These are phyloP conservation scores for Gnomoniopsis smithogilvyi DNA, from an alignment of 2,329 filamentous ascomycete genomes.

Conservation along the genomic window DNA sequence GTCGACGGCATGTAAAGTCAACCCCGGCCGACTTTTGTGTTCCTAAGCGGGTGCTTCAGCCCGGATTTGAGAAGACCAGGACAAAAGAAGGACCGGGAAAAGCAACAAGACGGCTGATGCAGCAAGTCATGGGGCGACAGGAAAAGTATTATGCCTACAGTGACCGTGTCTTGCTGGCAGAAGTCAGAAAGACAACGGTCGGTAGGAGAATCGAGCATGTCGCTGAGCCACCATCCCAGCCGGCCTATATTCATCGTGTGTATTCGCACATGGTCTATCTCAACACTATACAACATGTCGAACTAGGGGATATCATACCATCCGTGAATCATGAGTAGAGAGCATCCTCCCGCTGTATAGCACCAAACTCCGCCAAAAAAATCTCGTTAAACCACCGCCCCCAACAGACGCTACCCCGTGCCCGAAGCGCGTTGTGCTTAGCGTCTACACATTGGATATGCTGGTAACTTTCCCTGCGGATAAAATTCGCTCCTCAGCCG, in stretches of 20 bases:
- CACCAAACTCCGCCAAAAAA: not conserved
- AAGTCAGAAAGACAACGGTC: not conserved
- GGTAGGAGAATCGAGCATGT: not conserved
- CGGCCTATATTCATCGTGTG: not conserved
- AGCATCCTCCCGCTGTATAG: not conserved
- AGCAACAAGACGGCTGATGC: not conserved
- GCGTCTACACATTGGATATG: not conserved
- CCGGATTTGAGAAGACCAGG: too few relatives aligned
- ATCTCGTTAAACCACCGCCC: not conserved
- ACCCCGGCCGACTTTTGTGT: too few relatives aligned
- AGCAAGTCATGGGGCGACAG: not conserved
- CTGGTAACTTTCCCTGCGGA: not conserved
- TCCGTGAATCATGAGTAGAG: constrained; percentile 20
- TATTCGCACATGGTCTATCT: not conserved
- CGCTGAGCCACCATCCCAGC: not conserved
- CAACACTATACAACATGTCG: not conserved
- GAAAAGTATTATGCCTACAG: too few relatives aligned
- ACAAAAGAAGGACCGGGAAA: too few relatives aligned
- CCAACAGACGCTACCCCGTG: not conserved
- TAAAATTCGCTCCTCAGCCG: not conserved
- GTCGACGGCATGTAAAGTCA: too few relatives aligned
- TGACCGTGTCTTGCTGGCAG: not conserved
- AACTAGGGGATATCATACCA: constrained; percentile 22
- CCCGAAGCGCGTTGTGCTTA: not conserved
- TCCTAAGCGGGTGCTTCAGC: too few relatives aligned